Evolutionary conservation across 2,329 filamentous ascomycete species (phyloP).

Genomic region (Fusarium kyushuense): DNA sequence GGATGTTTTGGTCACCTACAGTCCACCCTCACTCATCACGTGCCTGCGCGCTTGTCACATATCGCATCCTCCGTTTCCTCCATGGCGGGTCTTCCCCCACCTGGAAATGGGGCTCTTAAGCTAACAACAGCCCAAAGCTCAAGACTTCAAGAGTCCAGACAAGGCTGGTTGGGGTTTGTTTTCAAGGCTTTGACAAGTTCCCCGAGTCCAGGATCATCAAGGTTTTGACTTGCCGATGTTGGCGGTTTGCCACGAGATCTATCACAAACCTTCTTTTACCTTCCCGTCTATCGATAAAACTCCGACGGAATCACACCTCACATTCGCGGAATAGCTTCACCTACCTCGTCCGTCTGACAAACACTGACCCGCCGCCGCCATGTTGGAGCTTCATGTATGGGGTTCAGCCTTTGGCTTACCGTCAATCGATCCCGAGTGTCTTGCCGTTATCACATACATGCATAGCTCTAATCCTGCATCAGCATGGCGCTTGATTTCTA

Average conservation of each 20-base stretch:
- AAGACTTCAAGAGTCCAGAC: conserved; percentile 13
- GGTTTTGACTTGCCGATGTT: conserved; percentile 10
- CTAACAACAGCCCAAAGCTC: neutral
- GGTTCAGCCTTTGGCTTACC: conserved; percentile 88
- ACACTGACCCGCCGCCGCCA: conserved; percentile 36
- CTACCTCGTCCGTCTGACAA: neutral
- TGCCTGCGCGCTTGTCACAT: conserved; percentile 46
- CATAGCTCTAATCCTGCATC: conserved; percentile 69
- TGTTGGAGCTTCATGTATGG: conserved; percentile 84
- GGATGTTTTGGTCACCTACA: conserved; percentile 19
- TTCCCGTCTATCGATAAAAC: conserved; percentile 9
- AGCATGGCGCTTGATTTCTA: conserved; percentile 77
- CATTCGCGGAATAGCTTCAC: conserved; percentile 28
- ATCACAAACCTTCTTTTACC: conserved; percentile 11
- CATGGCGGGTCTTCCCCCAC: neutral
- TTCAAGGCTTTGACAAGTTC: conserved; percentile 25
- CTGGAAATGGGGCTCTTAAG: conserved; percentile 2
- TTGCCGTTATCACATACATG: conserved; percentile 84
- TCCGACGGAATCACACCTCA: conserved; percentile 14
- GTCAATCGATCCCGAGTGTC: conserved; percentile 91
- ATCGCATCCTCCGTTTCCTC: neutral
- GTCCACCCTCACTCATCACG: conserved; percentile 40
- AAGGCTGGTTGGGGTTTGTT: conserved; percentile 40
- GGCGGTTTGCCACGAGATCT: conserved; percentile 28
- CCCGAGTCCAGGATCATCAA: conserved; percentile 12